Conservation (phyloP, 1,284 basidiomycete genomes). For the Papiliotrema laurentii region DNA sequence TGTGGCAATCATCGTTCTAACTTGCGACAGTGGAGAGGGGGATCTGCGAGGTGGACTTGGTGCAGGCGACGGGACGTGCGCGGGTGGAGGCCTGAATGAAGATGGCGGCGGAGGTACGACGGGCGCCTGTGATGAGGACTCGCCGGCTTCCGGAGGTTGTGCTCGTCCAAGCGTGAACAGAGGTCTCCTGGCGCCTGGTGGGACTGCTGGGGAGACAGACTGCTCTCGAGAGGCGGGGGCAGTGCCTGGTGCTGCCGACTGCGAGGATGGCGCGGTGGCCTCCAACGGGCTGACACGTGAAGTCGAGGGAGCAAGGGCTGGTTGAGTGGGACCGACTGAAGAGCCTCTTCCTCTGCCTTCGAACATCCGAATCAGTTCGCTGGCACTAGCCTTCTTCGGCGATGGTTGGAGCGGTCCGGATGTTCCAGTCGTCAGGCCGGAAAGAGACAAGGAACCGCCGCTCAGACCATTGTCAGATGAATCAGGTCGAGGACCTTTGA, state of each 20-base stretch:
- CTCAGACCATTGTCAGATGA: background rate
- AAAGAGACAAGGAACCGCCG: background rate
- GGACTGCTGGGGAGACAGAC: background rate
- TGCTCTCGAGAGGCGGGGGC: background rate
- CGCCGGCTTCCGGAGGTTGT: no score
- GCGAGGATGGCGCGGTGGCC: background rate
- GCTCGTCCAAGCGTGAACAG: no score
- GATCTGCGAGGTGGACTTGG: constrained; percentile 21
- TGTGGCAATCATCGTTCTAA: constrained; percentile 69
- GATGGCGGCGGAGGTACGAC: no score
- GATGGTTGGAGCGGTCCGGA: constrained; percentile 15
- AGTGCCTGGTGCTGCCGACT: no score
- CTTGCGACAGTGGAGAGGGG: constrained; percentile 47
- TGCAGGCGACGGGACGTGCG: constrained; percentile 2
- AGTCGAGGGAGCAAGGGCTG: constrained; percentile 10
- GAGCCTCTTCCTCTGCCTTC: constrained; percentile 14
- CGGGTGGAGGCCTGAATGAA: constrained; percentile 1
- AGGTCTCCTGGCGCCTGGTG: background rate
- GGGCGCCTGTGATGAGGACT: no score
- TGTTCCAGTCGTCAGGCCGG: background rate
- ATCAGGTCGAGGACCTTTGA: constrained; percentile 19
- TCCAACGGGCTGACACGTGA: background rate
- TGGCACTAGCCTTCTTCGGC: constrained; percentile 29
- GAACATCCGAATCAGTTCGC: constrained; percentile 41
- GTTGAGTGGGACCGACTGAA: constrained; percentile 14